Conservation (phyloP, 208 protist genomes). For the Acanthamoeba lenticulata region DNA sequence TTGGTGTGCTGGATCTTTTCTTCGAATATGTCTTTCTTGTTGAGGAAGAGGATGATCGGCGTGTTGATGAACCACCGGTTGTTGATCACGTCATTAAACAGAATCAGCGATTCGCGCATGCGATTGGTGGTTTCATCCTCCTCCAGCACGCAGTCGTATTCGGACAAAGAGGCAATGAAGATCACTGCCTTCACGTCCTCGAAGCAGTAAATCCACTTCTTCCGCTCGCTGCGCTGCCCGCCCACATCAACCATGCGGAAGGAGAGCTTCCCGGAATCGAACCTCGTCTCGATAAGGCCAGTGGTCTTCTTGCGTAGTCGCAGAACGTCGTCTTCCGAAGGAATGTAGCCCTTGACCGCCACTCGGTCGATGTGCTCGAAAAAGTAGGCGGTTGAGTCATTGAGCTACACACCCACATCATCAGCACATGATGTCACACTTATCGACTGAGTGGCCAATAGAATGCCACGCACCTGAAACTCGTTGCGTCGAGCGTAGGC, state of each 20-base stretch:
- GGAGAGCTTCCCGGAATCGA: constrained; percentile 79
- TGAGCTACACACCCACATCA: neutral
- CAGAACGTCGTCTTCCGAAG: constrained; percentile 87
- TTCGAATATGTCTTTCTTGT: constrained; percentile 91
- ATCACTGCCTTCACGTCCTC: constrained; percentile 89
- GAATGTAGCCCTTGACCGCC: constrained; percentile 79
- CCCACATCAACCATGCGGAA: constrained; percentile 90
- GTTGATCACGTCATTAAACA: constrained; percentile 91
- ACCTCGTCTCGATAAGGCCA: constrained; percentile 90
- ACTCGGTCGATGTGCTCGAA: constrained; percentile 85
- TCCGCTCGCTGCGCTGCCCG: constrained; percentile 88
- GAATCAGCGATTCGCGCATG: constrained; percentile 88
- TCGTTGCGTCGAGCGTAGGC: constrained; percentile 75
- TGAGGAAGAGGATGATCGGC: constrained; percentile 90
- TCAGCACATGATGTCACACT: neutral
- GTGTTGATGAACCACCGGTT: constrained; percentile 84
- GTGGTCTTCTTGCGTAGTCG: constrained; percentile 88
- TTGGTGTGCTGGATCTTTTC: constrained; percentile 86
- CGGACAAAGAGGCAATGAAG: constrained; percentile 83
- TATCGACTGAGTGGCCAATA: neutral
- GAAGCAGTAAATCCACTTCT: constrained; percentile 93
- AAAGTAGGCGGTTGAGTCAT: constrained; percentile 69
- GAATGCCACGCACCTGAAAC: constrained; percentile 83
- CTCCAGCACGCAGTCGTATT: constrained; percentile 82
- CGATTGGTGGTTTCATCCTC: constrained; percentile 86